A percentile compares a stretch with the other conserved stretches of the same genome.
Evolutionary conservation across 2,329 filamentous ascomycete species (phyloP).

Genomic region (Colletotrichum endophyticum): DNA sequence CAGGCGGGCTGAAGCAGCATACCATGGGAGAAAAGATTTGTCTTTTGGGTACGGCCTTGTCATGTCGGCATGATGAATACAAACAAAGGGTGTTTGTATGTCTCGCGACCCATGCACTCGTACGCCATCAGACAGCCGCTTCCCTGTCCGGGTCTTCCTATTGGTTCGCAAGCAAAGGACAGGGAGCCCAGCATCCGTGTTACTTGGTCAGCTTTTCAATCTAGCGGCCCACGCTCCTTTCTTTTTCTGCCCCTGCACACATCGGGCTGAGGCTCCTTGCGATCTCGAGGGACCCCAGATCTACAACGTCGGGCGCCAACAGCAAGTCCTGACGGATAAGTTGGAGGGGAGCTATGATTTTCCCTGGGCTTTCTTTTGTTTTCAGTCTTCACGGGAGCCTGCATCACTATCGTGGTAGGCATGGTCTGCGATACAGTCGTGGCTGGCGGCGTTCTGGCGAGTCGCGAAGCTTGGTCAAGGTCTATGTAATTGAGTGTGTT

Average conservation of each 20-base stretch:
- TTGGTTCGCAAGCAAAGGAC: background rate
- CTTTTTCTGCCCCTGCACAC: slow-evolving; percentile 3
- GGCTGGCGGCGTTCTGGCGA: slow-evolving; percentile 2
- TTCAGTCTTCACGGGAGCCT: background rate
- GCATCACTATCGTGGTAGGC: background rate
- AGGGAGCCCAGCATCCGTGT: background rate
- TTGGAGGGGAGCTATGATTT: background rate
- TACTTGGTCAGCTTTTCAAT: background rate
- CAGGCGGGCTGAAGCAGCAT: slow-evolving; percentile 3
- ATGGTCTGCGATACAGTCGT: background rate
- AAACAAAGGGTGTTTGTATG: slow-evolving; percentile 3
- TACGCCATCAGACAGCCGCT: background rate
- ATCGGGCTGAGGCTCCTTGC: background rate
- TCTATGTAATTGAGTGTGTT: background rate
- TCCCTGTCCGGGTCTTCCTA: background rate
- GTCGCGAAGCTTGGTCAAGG: background rate
- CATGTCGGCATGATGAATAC: background rate
- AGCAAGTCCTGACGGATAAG: background rate
- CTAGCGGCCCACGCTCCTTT: slow-evolving; percentile 9
- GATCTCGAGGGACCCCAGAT: background rate
- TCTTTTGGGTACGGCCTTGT: background rate
- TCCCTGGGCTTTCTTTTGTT: background rate
- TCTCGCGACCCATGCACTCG: slow-evolving; percentile 6
- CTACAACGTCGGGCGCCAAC: slow-evolving; percentile 5
- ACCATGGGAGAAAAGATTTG: background rate